These are phyloP conservation scores for Thecaphora thlaspeos DNA, from an alignment of 1,284 basidiomycete species.

Conservation along the genomic window DNA sequence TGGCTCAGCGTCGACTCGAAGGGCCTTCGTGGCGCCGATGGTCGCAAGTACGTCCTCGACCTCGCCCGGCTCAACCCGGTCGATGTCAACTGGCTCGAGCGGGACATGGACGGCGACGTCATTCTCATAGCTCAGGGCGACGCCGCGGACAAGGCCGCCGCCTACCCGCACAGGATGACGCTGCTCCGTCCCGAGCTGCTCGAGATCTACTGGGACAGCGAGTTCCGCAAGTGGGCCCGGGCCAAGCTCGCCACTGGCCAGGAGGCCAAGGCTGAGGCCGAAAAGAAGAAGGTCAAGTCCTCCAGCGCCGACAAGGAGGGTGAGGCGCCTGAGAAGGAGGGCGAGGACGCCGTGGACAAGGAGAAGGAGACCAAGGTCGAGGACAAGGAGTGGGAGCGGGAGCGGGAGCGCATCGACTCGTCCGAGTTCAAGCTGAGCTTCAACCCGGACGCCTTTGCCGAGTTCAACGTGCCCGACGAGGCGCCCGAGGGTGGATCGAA, in stretches of 20 bases:
- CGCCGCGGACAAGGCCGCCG: slow-evolving; percentile 24
- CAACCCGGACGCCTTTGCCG: slow-evolving; percentile 66
- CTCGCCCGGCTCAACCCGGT: slow-evolving; percentile 63
- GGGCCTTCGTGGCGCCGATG: slow-evolving; percentile 64
- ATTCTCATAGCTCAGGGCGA: no score
- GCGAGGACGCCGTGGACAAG: slow-evolving; percentile 20
- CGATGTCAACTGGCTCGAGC: slow-evolving; percentile 64
- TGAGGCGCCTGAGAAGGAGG: no score
- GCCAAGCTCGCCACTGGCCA: slow-evolving; percentile 58
- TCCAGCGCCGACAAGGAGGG: slow-evolving; percentile 20
- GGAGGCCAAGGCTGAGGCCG: slow-evolving; percentile 33
- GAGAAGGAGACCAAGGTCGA: slow-evolving; percentile 21
- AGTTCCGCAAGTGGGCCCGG: slow-evolving; percentile 63
- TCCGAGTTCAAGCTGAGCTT: slow-evolving; percentile 62
- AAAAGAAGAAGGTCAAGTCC: slow-evolving; percentile 12
- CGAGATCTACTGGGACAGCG: slow-evolving; percentile 63
- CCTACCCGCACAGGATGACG: slow-evolving; percentile 64
- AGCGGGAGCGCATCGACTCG: slow-evolving; percentile 50
- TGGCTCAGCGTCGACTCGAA: slow-evolving; percentile 65
- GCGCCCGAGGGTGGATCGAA: slow-evolving; percentile 23
- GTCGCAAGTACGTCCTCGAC: slow-evolving; percentile 64
- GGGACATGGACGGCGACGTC: slow-evolving; percentile 59
- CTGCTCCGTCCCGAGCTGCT: slow-evolving; percentile 65
- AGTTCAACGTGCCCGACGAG: slow-evolving; percentile 39
- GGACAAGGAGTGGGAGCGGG: slow-evolving; percentile 12